Percentiles rank a stretch among this genome's conserved stretches.
Conservation (phyloP, 495 filamentous ascomycete genomes). For the Xylaria scruposa region DNA sequence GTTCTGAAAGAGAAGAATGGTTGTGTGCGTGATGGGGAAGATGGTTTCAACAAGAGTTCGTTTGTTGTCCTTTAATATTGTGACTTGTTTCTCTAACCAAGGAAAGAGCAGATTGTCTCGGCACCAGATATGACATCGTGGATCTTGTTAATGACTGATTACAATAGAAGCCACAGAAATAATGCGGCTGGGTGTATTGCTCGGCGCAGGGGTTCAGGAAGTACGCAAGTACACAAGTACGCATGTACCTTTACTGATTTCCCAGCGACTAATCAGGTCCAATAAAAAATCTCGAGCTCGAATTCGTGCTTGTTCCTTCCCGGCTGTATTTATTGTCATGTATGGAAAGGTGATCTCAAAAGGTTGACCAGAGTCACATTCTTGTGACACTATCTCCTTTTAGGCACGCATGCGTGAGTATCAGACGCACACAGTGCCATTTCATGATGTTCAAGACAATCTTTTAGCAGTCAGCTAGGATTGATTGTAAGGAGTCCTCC, state of each 20-base stretch:
- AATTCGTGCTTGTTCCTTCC: not conserved
- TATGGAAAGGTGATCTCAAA: not conserved
- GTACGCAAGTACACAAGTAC: slow-evolving; percentile 13
- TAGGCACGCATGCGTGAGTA: not conserved
- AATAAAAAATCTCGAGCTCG: not conserved
- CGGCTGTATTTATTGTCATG: not conserved
- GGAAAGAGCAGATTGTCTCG: not conserved
- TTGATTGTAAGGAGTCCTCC: not conserved
- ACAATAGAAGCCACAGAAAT: not conserved
- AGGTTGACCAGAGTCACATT: not conserved
- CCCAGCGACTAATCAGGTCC: not conserved
- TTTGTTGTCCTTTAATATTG: not conserved
- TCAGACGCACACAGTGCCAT: not conserved
- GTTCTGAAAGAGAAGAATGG: not conserved
- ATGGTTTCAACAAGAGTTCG: not conserved
- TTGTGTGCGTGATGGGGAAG: not conserved
- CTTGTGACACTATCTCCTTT: not conserved
- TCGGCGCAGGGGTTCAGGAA: not conserved
- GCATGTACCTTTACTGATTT: not conserved
- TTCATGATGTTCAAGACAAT: not conserved
- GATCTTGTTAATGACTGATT: not conserved
- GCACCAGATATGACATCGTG: not conserved
- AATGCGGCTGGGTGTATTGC: not conserved
- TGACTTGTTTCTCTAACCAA: not conserved
- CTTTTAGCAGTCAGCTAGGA: not conserved